Evolutionary conservation across 2,329 filamentous ascomycete genomes (phyloP).

Genomic region (Penicillium paneum): DNA sequence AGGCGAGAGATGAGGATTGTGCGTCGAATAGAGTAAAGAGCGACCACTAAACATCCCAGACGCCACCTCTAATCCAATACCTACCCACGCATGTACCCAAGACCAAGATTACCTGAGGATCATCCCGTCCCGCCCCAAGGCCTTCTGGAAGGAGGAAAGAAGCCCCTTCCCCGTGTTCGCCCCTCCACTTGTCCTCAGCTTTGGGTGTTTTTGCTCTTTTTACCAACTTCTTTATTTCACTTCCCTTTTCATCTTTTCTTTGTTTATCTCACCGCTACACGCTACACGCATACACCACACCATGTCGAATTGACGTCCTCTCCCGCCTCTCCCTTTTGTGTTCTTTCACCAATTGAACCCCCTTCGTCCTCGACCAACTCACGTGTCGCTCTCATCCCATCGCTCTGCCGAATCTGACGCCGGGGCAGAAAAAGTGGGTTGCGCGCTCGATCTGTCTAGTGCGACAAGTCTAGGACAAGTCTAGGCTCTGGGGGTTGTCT

Average conservation of each 20-base stretch:
- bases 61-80: too few relatives aligned
- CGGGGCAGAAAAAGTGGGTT: conserved; percentile 2
- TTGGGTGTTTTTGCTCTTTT: conserved; percentile 2
- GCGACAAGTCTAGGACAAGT: background rate
- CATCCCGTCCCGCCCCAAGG: conserved; percentile 23
- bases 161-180: conserved; percentile 25
- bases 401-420: background rate
- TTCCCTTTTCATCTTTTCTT: conserved; percentile 7
- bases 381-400: conserved; percentile 4
- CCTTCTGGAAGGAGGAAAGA: conserved; percentile 25
- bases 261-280: conserved; percentile 1
- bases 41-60: background rate
- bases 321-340: conserved; percentile 5
- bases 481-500: conserved; percentile 18
- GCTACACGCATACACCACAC: background rate
- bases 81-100: background rate
- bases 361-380: conserved; percentile 6
- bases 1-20: background rate
- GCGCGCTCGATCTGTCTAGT: conserved; percentile 4
- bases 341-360: conserved; percentile 6
- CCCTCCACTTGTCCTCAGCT: conserved; percentile 14
- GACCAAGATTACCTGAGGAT: conserved; percentile 14
- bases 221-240: conserved; percentile 9
- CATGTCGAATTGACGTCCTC: conserved; percentile 17
- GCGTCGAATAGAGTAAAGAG: background rate